Evolutionary conservation across 73 alveolate genomes (phyloP).

Genomic region (Paramecium octaurelia): DNA sequence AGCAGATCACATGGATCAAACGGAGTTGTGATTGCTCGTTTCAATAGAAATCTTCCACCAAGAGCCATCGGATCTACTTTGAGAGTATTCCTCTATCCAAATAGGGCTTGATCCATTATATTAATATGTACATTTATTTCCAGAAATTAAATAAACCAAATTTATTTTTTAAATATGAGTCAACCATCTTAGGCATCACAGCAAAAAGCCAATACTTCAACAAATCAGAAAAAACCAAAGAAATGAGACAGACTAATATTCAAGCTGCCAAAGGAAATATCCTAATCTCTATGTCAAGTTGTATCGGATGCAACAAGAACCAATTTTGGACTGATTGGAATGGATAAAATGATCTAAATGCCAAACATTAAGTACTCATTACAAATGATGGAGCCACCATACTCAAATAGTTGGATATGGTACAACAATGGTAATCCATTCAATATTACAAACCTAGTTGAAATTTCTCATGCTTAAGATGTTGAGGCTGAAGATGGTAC

Average conservation of each 20-base stretch:
- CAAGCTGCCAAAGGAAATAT: conserved; percentile 57
- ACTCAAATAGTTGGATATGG: conserved; percentile 95
- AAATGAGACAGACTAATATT: conserved; percentile 46
- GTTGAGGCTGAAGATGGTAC: conserved; percentile 99
- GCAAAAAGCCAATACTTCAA: not conserved
- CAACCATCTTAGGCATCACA: not conserved
- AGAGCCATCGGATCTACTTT: conserved; percentile 86
- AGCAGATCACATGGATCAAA: conserved; percentile 88
- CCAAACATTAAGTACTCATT: conserved; percentile 92
- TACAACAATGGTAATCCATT: conserved; percentile 88
- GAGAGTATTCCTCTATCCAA: conserved; percentile 92
- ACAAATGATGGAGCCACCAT: conserved; percentile 99
- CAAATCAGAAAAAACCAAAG: conserved; percentile 57
- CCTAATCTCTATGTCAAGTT: conserved; percentile 53
- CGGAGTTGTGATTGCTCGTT: conserved; percentile 87
- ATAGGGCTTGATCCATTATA: conserved; percentile 55
- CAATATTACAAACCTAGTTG: conserved; percentile 77
- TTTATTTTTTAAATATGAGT: not conserved
- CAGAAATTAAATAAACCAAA: not conserved
- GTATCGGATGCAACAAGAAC: conserved; percentile 98
- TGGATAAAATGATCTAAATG: conserved; percentile 98
- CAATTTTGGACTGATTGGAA: conserved; percentile 98
- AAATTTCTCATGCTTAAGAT: conserved; percentile 99
- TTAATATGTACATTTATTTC: conserved; percentile 26
- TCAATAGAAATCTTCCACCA: conserved; percentile 87